These are phyloP conservation scores for Knoxia roxburghii DNA, from an alignment of 257 asterid species.

Conservation along the genomic window DNA sequence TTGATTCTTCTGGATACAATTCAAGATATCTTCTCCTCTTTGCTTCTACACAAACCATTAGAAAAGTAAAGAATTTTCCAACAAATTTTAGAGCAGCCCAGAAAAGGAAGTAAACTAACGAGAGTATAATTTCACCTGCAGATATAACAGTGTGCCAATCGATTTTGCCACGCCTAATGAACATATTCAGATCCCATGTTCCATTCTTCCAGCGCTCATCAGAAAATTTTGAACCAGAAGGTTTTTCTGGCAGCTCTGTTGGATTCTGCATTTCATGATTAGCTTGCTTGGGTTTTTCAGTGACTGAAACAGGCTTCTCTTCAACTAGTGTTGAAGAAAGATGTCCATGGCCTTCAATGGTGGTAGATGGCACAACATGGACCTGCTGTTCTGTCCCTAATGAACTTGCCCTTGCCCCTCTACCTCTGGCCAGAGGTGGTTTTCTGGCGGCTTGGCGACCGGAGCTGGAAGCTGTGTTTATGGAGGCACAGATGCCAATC, in stretches of 20 bases:
- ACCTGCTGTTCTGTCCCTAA: conserved; percentile 21
- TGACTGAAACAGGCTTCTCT: conserved; percentile 11
- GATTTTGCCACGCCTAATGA: conserved; percentile 53
- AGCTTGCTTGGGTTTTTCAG: conserved; percentile 8
- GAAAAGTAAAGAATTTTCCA: too few species aligned
- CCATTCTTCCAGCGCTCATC: conserved; percentile 64
- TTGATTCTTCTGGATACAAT: conserved; percentile 53
- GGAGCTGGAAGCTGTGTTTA: conserved; percentile 38
- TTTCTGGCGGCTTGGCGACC: conserved; percentile 29
- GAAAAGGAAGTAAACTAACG: neutral
- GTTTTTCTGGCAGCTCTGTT: conserved; percentile 15
- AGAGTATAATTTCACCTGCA: conserved; percentile 34
- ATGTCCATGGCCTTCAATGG: conserved; percentile 24
- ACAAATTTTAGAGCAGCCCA: too few species aligned
- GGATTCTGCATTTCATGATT: conserved; percentile 12
- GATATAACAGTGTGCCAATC: conserved; percentile 69
- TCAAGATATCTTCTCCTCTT: conserved; percentile 55
- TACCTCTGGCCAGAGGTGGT: conserved; percentile 18
- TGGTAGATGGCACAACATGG: conserved; percentile 29
- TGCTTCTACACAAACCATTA: conserved; percentile 41
- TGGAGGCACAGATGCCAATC: conserved; percentile 38
- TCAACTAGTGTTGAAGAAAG: conserved; percentile 20
- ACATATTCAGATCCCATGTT: conserved; percentile 74
- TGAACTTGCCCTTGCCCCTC: conserved; percentile 17
- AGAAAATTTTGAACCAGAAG: conserved; percentile 22